Conservation (phyloP, 2,329 filamentous ascomycete species). For the Calonectria pauciramosa region DNA sequence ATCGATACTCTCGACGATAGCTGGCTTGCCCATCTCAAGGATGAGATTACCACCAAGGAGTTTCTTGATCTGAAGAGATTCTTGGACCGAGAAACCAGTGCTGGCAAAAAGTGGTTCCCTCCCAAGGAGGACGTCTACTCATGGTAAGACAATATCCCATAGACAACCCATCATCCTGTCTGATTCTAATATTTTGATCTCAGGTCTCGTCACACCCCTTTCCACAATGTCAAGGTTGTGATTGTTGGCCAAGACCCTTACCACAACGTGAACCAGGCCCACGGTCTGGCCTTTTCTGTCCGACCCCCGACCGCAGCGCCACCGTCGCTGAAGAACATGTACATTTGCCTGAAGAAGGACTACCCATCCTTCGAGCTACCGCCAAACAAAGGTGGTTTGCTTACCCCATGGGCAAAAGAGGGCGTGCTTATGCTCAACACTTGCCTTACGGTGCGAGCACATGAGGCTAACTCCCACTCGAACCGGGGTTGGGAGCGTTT, state of each 20-base stretch:
- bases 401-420: constrained; percentile 94
- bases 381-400: constrained; percentile 81
- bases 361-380: constrained; percentile 85
- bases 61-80: constrained; percentile 93
- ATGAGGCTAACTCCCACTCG: constrained; percentile 88
- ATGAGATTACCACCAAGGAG: constrained; percentile 82
- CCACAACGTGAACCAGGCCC: constrained; percentile 95
- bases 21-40: constrained; percentile 91
- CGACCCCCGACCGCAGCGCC: constrained; percentile 89
- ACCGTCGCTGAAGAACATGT: constrained; percentile 94
- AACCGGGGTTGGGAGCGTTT: constrained; percentile 93
- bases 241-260: constrained; percentile 98
- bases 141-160: constrained; percentile 72
- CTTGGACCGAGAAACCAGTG: constrained; percentile 80
- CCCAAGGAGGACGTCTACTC: constrained; percentile 92
- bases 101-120: constrained; percentile 86
- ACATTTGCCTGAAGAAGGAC: constrained; percentile 87
- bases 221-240: constrained; percentile 90
- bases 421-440: constrained; percentile 96
- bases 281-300: constrained; percentile 96
- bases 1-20: constrained; percentile 92
- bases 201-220: constrained; percentile 94
- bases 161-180: not conserved
- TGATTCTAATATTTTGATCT: constrained; percentile 31
- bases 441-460: constrained; percentile 91